Percentiles rank a stretch among this genome's conserved stretches.
Evolutionary conservation across 75 land plant genomes (phyloP).

Genomic region (Ceratopteris richardii): DNA sequence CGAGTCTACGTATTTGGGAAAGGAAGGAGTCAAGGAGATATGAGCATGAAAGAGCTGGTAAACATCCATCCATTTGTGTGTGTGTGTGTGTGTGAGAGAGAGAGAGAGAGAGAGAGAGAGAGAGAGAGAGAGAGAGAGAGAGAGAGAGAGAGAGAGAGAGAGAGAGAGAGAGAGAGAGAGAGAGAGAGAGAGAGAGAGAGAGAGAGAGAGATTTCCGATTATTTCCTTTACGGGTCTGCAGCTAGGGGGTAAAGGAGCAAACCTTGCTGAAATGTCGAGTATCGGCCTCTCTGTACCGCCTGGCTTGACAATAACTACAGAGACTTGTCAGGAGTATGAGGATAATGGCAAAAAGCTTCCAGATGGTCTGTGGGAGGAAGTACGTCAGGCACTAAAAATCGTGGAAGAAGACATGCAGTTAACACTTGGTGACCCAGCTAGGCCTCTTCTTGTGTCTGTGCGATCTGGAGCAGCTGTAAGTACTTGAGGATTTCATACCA

Average conservation of each 20-base stretch:
- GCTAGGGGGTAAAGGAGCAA: conserved; percentile 99
- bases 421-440: conserved; percentile 70
- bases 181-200: not conserved
- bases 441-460: conserved; percentile 87
- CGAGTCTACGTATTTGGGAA: conserved; percentile 91
- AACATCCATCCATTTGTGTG: not conserved
- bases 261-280: conserved; percentile 97
- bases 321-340: conserved; percentile 86
- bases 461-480: conserved; percentile 97
- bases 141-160: not conserved
- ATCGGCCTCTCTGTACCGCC: conserved; percentile 97
- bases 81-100: too few relatives aligned
- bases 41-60: conserved; percentile 87
- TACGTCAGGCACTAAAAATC: conserved; percentile 50
- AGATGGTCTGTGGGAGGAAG: conserved; percentile 84
- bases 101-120: not conserved
- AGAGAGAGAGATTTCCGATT: not conserved
- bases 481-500: too few relatives aligned
- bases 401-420: conserved; percentile 86
- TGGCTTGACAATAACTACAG: conserved; percentile 92
- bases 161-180: not conserved
- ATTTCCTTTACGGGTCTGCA: conserved; percentile 17
- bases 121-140: not conserved
- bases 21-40: conserved; percentile 90
- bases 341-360: conserved; percentile 62